Evolutionary conservation across 176 grass and related monocot genomes (phyloP), one percentile per base, ranked within the genome.

Genomic region (Carex littledalei): DNA sequence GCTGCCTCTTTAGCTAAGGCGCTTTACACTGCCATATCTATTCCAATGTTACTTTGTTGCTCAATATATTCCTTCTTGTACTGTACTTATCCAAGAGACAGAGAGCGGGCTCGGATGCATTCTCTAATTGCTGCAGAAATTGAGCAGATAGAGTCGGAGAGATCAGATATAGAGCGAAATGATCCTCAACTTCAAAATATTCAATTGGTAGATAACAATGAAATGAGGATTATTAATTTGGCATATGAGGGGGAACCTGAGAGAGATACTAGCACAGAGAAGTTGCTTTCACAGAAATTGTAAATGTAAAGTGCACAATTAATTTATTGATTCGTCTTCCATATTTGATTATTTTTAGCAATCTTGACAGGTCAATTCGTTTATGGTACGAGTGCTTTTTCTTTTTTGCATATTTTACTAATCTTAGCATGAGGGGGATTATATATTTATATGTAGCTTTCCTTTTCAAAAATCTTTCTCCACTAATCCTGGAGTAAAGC

Each of bases 31-130:
- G 86, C 89, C 75, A 80, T 93, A 2, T 86, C 91, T 0, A 89
- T 93, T 89, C 91, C 91, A 16, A 93, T 93, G 91, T 84, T 81
- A 17, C 82, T 93, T 63, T 93, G 91, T 20, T 90, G 83, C 80
- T 16, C 86, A 14, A 86, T 89, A 31, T 93, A 93, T 89, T 81
- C 56, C 53, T 90, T 90, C 35, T 78, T 93, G 35, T 93, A 93
- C 84, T 78, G 75, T 64, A 93, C 86, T 20, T 93, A 93, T 31
- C 91, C 91, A 0, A 86, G 84, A 16, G 91, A 93, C 59, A 90
- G 91, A 47, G 64, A 86, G 5, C 84, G 79, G 0, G 88, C 80
- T 1, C 84, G 70, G 22, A 88, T 70, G 91, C 64, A 76, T 7
- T 76, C 78, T 62, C 72, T 88, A 0, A 84, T 84, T 84, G 86